Percentiles rank a stretch among this genome's conserved stretches.
These are phyloP conservation scores for Ganoderma sinense DNA, from an alignment of 1,284 basidiomycete species.

Conservation along the genomic window DNA sequence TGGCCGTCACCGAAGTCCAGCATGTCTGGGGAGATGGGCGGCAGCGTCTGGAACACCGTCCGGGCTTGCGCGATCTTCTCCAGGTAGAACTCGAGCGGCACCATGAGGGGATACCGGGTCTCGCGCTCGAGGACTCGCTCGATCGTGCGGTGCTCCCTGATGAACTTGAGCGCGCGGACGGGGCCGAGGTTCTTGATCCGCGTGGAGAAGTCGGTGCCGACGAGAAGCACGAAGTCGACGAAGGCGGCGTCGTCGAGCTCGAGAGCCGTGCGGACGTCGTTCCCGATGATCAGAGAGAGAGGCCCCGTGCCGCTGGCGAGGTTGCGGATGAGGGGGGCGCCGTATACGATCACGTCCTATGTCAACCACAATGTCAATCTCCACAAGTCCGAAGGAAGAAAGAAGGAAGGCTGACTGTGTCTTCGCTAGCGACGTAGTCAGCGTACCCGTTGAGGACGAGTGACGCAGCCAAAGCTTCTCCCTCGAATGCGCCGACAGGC, in stretches of 20 bases:
- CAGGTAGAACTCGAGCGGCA: constrained; percentile 59
- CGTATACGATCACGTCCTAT: constrained; percentile 81
- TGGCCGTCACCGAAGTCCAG: constrained; percentile 44
- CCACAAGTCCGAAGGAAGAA: no score
- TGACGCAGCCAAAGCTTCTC: constrained; percentile 82
- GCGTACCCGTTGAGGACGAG: constrained; percentile 77
- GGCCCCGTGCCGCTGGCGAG: constrained; percentile 66
- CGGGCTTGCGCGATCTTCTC: constrained; percentile 66
- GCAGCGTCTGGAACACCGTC: constrained; percentile 66
- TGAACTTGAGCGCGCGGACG: constrained; percentile 72
- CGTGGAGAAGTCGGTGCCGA: constrained; percentile 90
- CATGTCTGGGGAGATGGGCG: constrained; percentile 57
- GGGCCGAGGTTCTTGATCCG: constrained; percentile 86
- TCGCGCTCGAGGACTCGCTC: constrained; percentile 72
- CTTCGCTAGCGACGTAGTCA: constrained; percentile 89
- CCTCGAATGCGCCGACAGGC: constrained; percentile 74
- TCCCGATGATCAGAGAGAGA: constrained; percentile 69
- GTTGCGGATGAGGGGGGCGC: constrained; percentile 81
- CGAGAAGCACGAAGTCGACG: constrained; percentile 84
- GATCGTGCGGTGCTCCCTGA: constrained; percentile 74
- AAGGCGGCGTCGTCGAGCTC: constrained; percentile 63
- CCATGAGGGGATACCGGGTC: constrained; percentile 56
- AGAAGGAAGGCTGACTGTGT: constrained; percentile 60
- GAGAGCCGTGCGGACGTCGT: constrained; percentile 65
- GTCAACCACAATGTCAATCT: neutral